phyloP scores from a whole-genome alignment of 495 filamentous ascomycete genomes.

The Chaetomium cochliodes region DNA sequence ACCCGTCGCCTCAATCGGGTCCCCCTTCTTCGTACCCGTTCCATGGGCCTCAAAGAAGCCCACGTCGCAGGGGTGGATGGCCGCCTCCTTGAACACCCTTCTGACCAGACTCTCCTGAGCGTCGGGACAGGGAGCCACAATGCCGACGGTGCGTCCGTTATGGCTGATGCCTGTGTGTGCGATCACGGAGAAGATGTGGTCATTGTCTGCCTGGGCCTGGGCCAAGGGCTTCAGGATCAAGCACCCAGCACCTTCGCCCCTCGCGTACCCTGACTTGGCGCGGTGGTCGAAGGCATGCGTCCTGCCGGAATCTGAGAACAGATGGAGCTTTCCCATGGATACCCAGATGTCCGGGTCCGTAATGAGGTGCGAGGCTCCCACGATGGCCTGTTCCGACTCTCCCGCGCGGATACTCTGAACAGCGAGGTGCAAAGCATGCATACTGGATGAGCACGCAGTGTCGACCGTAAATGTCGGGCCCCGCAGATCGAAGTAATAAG shows the following conservation, averaged over 20 bases:
- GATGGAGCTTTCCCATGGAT: conserved; percentile 38
- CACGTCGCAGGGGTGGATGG: conserved; percentile 43
- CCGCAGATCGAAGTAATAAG: conserved; percentile 54
- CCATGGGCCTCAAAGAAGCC: conserved; percentile 55
- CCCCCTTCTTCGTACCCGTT: conserved; percentile 61
- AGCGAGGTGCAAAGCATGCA: conserved; percentile 62
- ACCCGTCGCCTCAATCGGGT: conserved; percentile 60
- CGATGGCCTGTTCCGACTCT: conserved; percentile 47
- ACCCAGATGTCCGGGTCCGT: conserved; percentile 46
- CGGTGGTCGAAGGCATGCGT: conserved; percentile 45
- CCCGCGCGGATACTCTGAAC: conserved; percentile 70
- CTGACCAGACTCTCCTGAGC: conserved; percentile 53
- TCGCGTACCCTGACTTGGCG: conserved; percentile 46
- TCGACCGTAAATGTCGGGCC: conserved; percentile 69
- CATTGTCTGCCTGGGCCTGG: conserved; percentile 53
- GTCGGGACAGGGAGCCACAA: conserved; percentile 51
- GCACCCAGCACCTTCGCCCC: conserved; percentile 45
- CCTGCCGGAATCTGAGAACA: conserved; percentile 42
- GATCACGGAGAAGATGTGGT: conserved; percentile 58
- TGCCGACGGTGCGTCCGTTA: conserved; percentile 55
- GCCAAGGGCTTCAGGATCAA: conserved; percentile 54
- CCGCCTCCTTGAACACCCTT: conserved; percentile 43
- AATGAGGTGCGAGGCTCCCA: conserved; percentile 47
- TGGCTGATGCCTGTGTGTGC: conserved; percentile 53
- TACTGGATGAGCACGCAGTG: conserved; percentile 80